Evolutionary conservation across 1,284 basidiomycete genomes (phyloP).

Genomic region (Prillingera fragicola): DNA sequence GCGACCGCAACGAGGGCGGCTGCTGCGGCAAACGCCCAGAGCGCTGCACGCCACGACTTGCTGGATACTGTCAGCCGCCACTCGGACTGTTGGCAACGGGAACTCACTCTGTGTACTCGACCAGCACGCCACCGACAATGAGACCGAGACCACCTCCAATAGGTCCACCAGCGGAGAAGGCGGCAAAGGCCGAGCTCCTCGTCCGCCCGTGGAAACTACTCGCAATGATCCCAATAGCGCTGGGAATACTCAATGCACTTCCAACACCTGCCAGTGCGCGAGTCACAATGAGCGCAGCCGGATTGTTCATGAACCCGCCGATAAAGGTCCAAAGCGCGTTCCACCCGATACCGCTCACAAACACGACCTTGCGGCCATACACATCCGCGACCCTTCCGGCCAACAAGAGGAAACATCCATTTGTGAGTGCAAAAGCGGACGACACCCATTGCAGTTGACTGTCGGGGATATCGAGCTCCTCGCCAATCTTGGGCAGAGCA

Average conservation of each 20-base stretch:
- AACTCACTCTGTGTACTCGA: slow-evolving; percentile 54
- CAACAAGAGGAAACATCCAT: slow-evolving; percentile 67
- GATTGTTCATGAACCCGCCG: slow-evolving; percentile 41
- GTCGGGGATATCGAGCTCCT: slow-evolving; percentile 50
- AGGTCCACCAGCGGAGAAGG: slow-evolving; percentile 68
- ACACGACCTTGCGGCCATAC: slow-evolving; percentile 61
- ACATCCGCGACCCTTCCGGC: slow-evolving; percentile 67
- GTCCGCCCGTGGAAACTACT: slow-evolving; percentile 62
- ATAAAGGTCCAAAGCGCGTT: slow-evolving; percentile 35
- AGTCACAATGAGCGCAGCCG: slow-evolving; percentile 31
- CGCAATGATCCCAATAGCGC: slow-evolving; percentile 65
- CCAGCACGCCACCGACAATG: slow-evolving; percentile 64
- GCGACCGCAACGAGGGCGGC: slow-evolving; percentile 53
- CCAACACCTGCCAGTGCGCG: slow-evolving; percentile 37
- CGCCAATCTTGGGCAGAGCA: slow-evolving; percentile 60
- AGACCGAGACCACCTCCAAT: slow-evolving; percentile 67
- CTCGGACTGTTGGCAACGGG: neutral
- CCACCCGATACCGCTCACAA: slow-evolving; percentile 54
- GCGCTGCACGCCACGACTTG: slow-evolving; percentile 58
- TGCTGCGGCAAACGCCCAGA: slow-evolving; percentile 57
- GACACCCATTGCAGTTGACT: slow-evolving; percentile 61
- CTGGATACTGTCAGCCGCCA: neutral
- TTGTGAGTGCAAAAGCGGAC: slow-evolving; percentile 51
- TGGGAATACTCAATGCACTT: slow-evolving; percentile 27
- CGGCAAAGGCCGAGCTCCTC: slow-evolving; percentile 67